Evolutionary conservation across 2,329 filamentous ascomycete species (phyloP), one percentile per base, ranked within the genome.

Genomic region (Penicillium sp.): DNA sequence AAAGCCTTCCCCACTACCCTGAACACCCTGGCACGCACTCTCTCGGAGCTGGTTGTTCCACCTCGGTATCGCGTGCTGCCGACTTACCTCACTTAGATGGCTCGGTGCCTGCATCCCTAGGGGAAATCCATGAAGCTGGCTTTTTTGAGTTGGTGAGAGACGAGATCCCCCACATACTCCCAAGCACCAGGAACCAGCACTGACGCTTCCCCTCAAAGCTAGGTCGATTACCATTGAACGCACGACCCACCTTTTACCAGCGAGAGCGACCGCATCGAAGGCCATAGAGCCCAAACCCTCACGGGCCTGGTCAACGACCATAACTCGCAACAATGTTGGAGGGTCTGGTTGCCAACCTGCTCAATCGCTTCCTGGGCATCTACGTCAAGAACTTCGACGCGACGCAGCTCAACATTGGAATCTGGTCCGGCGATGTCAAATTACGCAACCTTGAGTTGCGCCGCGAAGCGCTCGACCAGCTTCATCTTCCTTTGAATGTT

Each of bases 381-480:
- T 99, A 99, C 76, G 93, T 99, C 76, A 92, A 96, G 83, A 97
- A 99, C 78, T 99, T 99, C 74, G 94, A 99, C 76, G 91, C 94
- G 52, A 89, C 91, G 69, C 94, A 99, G 80, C 84, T 99, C 63
- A 99, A 99, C 73, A 92, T 99, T 61, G 94, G 95, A 61, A 99
- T 99, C 69, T 99, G 93, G 94, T 96, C 90, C 22, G 94, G 95
- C 67, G 94, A 99, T 79, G 94, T 99, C 69, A 96, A 96, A 78
- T 83, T 99, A 44, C 87, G 88, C 57, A 88, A 99, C 68, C 87
- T 99, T 56, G 90, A 99, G 78, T 83, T 99, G 46, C 90, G 92
- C 53, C 86, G 90, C 55, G 94, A 99, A 81, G 94, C 94, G 18
- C 87, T 99, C 63, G 94, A 99, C 72, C 95, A 99, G 80, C 85